Base-by-base conservation (phyloP, 306 rosid genomes). In the Fragaria ananassa region DNA sequence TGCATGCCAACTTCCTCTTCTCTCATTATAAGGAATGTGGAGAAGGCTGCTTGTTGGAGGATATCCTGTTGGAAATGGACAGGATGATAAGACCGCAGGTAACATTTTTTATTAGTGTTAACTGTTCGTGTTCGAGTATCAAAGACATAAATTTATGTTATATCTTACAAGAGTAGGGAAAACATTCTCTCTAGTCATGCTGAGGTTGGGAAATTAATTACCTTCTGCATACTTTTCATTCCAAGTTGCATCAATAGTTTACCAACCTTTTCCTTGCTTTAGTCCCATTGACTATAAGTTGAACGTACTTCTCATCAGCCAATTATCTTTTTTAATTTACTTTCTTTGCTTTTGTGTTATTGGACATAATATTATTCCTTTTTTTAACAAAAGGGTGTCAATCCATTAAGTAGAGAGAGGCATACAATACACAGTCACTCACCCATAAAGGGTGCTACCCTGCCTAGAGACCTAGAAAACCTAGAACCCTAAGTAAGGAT, bases 61-160 rank as follows among this genome's bases (percentile, higher is more conserved):
- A 95, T 86, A 86, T 95, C 84, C 85, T 95, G 90, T 84, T 92
- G 71, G 98, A 95, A 87, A 95, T 95, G 89, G 97, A 95, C 86
- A 96, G 98, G 27, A 90, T 95, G 31, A 49, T 79, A 41, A 85
- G 97, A 25, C 97, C 99, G 37, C 86, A 80, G 99, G 99, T 95
- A 89, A 76, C 76, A 27, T 61, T 45, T 78, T 46, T 51, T 17
- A 54, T 11, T 29, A 58, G 8, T 73, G 23, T 69, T 68, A 29
- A 70, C 79, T 53, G 45, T 71, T 15, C 69, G 25, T 77, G 44
- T 75, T 75, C 31, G 23, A 45, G 17, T 53, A 8, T 23, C 3
- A 39, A 23, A 56, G 21, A 19, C 53, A 73, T 15, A 3, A 41
- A 58, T 5, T 8, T 7, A 42, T 42, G 53, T 25, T 56, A 15